Evolutionary conservation across 805 yeast species (phyloP), one percentile per base, ranked within the genome.

Genomic region (Danielia reshetovae): DNA sequence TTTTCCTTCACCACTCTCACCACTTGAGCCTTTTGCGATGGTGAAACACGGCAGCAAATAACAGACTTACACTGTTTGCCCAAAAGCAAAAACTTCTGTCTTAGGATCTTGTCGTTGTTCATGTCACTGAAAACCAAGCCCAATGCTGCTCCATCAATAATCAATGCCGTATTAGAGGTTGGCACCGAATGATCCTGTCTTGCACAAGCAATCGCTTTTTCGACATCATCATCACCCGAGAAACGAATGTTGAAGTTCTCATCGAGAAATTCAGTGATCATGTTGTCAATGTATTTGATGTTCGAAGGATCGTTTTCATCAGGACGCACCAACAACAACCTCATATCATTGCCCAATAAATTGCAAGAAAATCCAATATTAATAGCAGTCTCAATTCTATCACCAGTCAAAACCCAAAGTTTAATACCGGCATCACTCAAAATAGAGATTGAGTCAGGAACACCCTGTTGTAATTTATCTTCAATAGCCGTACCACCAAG

Each of bases 11-110:
- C 93, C 44, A 85, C 59, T 45, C 75, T 79, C 18, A 84, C 90
- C 37, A 85, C 90, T n/a, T 79, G 76, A 11, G 93, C 93, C 53
- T 85, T 85, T 54, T 85, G 95, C 26, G 90, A 79, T 4, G 95
- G 95, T 1, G 93, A 84, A 22, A 85, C 95, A 63, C 95, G 76
- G 59, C 95, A 85, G 60, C 95, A 85, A 37, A 85, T 62, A 18
- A 85, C 94, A 13, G 93, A 82, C 39, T 74, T 77, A 65, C 95
- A 85, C 46, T 82, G 84, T 53, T 84, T 85, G 58, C 93, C 81
- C 31, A 85, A 60, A 17, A 85, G 59, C 37, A 85, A 64, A 50
- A 85, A 84, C 53, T 79, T 81, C 40, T 49, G 48, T 16, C 51
- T 43, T 31, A 52, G 39, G 18, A 35, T 29, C 12, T 66, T 65